phyloP scores from a whole-genome alignment of 768 basidiomycete species.

The Tricholoma hemisulphureum region DNA sequence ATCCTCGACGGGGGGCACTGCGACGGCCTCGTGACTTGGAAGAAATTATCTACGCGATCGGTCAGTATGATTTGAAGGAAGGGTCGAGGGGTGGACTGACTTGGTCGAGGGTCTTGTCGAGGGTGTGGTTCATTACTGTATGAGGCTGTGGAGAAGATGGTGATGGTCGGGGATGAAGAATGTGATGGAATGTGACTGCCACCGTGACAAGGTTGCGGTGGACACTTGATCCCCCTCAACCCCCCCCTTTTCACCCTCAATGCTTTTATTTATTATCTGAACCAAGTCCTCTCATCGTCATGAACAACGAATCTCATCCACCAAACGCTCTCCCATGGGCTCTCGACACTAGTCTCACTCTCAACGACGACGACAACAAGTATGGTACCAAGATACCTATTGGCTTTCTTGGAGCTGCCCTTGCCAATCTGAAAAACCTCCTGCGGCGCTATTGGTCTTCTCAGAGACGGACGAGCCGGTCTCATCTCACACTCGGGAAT shows the following conservation, averaged over 20 bases:
- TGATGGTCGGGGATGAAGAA: conserved; percentile 8
- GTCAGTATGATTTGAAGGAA: conserved; percentile 23
- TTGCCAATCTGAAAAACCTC: conserved; percentile 26
- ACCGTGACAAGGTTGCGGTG: neutral
- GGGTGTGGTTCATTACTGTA: conserved; percentile 27
- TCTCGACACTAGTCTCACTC: conserved; percentile 27
- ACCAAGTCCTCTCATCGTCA: neutral
- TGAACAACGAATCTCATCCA: conserved; percentile 1
- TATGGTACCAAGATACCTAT: conserved; percentile 26
- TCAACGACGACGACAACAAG: conserved; percentile 32
- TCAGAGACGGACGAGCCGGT: conserved; percentile 24
- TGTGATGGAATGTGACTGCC: neutral
- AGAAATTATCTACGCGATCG: conserved; percentile 58
- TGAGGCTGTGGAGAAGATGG: conserved; percentile 9
- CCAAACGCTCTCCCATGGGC: conserved; percentile 23
- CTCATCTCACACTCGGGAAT: conserved; percentile 22
- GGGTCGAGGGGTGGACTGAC: conserved; percentile 38
- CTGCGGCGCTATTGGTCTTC: conserved; percentile 24
- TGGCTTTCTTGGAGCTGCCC: conserved; percentile 20
- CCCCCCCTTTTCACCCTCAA: neutral
- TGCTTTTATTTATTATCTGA: neutral
- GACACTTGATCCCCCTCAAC: neutral
- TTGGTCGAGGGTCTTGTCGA: conserved; percentile 86
- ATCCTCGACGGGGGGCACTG: conserved; percentile 40
- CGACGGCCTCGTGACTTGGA: conserved; percentile 52